Evolutionary conservation across 2,329 filamentous ascomycete genomes (phyloP).

Genomic region (Lasiodiplodia sp.): DNA sequence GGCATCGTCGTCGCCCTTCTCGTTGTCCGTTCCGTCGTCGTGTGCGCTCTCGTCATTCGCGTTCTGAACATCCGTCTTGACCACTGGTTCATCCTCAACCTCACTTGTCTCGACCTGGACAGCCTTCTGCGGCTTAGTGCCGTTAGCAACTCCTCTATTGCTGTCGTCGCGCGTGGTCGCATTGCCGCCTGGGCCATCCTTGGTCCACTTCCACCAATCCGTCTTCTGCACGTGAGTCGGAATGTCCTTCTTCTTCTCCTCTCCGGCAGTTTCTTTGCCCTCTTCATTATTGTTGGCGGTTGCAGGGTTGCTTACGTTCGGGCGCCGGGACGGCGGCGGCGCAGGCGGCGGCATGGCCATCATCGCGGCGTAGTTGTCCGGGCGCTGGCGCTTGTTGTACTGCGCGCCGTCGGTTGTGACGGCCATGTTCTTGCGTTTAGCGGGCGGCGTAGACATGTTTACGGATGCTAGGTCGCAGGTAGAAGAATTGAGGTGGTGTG

Average conservation of each 20-base stretch:
- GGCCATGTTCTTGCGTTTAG: constrained; percentile 23
- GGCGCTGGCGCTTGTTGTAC: constrained; percentile 48
- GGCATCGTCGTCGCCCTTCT: not conserved
- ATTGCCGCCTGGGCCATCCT: constrained; percentile 13
- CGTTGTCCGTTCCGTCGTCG: not conserved
- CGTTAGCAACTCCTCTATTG: not conserved
- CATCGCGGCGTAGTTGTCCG: constrained; percentile 38
- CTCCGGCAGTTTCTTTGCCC: not conserved
- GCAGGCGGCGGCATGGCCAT: constrained; percentile 31
- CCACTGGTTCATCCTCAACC: not conserved
- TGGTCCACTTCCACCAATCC: constrained; percentile 23
- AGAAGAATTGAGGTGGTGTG: not conserved
- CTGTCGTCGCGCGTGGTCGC: not conserved
- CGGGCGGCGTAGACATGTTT: not conserved
- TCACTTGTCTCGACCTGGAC: constrained; percentile 3
- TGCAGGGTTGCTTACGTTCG: not conserved
- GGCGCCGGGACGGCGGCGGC: not conserved
- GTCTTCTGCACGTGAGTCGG: not conserved
- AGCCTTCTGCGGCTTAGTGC: not conserved
- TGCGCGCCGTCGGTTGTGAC: constrained; percentile 42
- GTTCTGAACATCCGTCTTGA: not conserved
- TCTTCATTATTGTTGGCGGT: not conserved
- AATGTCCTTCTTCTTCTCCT: not conserved
- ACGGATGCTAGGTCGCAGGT: not conserved
- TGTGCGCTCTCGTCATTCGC: too few species aligned